Conservation (phyloP, 371 early-diverging fungal species). For the Mortierella polycephala region DNA sequence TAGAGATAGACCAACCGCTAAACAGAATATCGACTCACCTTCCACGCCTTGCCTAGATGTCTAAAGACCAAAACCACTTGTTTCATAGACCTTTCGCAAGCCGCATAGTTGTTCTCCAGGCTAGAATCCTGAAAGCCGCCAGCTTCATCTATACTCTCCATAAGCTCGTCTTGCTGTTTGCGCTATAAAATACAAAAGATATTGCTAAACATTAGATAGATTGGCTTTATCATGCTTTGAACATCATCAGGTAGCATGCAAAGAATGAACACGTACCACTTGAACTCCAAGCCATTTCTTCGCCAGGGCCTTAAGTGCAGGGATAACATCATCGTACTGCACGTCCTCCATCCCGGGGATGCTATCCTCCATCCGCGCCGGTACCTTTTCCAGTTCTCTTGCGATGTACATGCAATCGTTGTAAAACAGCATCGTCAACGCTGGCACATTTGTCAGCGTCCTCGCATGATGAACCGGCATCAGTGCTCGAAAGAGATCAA, state of each 20-base stretch:
- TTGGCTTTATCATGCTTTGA: background rate
- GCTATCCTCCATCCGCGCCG: slow-evolving; percentile 27
- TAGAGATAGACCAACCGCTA: background rate
- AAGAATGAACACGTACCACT: slow-evolving; percentile 45
- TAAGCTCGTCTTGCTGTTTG: slow-evolving; percentile 56
- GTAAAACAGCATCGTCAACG: slow-evolving; percentile 68
- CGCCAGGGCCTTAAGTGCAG: slow-evolving; percentile 49
- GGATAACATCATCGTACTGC: slow-evolving; percentile 56
- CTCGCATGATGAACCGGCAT: slow-evolving; percentile 50
- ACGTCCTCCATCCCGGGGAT: slow-evolving; percentile 55
- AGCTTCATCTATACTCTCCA: slow-evolving; percentile 57
- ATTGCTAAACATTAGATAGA: background rate
- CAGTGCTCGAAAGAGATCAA: slow-evolving; percentile 45
- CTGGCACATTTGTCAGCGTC: slow-evolving; percentile 56
- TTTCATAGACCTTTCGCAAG: slow-evolving; percentile 61
- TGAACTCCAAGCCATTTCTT: slow-evolving; percentile 55
- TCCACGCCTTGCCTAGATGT: slow-evolving; percentile 58
- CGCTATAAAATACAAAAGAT: slow-evolving; percentile 17
- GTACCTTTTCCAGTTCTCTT: slow-evolving; percentile 39
- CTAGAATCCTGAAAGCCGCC: slow-evolving; percentile 66
- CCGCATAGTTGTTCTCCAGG: slow-evolving; percentile 56
- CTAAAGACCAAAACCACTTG: slow-evolving; percentile 61
- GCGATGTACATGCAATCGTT: slow-evolving; percentile 81
- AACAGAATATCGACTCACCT: slow-evolving; percentile 35
- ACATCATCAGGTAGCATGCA: background rate